Conservation (phyloP, 257 asterid genomes). For the Linderniella brevidens region DNA sequence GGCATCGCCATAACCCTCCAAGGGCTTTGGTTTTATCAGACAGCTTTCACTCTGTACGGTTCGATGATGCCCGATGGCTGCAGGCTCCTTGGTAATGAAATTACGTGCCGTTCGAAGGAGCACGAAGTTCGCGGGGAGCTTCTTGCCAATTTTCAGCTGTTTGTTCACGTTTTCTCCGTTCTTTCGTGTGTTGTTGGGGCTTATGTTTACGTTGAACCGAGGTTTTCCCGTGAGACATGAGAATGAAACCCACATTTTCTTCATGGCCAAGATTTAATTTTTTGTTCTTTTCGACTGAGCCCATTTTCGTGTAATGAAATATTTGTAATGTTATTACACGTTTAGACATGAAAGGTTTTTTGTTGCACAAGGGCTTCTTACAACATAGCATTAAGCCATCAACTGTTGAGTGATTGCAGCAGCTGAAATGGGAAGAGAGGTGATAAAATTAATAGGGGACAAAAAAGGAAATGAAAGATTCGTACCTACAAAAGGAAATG, state of each 20-base stretch:
- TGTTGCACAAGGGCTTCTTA: no score
- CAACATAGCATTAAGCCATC: no score
- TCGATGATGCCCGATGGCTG: conserved; percentile 92
- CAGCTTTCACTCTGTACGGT: conserved; percentile 89
- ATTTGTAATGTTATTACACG: background rate
- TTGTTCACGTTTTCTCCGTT: conserved; percentile 38
- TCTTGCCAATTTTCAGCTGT: conserved; percentile 70
- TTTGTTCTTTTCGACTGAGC: no score
- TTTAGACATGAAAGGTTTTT: background rate
- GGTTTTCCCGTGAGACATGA: background rate
- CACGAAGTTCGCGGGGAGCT: conserved; percentile 49
- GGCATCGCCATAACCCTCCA: conserved; percentile 74
- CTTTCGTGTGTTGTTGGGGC: conserved; percentile 38
- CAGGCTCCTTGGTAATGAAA: conserved; percentile 27
- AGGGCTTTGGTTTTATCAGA: conserved; percentile 98
- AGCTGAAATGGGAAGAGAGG: no score
- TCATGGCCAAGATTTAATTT: no score
- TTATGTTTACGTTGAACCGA: conserved; percentile 32
- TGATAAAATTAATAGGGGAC: no score
- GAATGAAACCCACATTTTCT: no score
- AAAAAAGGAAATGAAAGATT: no score
- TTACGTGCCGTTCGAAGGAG: conserved; percentile 39
- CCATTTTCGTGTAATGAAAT: no score
- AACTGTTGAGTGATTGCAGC: no score
- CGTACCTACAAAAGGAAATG: no score